These are phyloP conservation scores for Houttuynia cordata DNA, from an alignment of 164 flowering plant genomes.

Conservation along the genomic window DNA sequence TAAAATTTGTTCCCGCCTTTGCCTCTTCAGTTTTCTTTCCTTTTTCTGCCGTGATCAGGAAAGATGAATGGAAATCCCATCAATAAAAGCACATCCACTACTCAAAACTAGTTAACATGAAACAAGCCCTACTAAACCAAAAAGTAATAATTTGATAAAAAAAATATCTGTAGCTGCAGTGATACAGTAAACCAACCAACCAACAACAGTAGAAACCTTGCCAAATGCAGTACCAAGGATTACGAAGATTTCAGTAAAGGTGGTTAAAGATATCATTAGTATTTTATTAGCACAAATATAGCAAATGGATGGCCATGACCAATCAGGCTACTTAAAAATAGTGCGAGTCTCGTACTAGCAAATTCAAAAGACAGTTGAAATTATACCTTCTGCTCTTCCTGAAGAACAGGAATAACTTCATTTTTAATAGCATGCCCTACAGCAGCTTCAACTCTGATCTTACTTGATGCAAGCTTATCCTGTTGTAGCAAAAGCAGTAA, in stretches of 20 bases:
- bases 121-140: neutral
- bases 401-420: conserved; percentile 56
- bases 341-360: neutral
- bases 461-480: conserved; percentile 53
- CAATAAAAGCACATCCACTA: neutral
- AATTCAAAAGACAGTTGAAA: no score
- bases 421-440: conserved; percentile 31
- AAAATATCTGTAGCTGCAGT: neutral
- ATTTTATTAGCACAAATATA: no score
- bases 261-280: no score
- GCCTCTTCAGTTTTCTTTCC: neutral
- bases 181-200: neutral
- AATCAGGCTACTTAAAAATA: neutral
- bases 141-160: no score
- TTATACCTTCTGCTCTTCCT: conserved; percentile 48
- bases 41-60: neutral
- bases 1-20: neutral
- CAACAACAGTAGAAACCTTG: neutral
- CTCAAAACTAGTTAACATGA: no score
- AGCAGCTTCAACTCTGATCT: conserved; percentile 27
- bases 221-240: neutral
- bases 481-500: conserved; percentile 19
- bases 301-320: no score
- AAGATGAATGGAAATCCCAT: neutral
- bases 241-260: neutral